Percentiles rank a stretch among this genome's conserved stretches.
These are phyloP conservation scores for Backusella westeae DNA, from an alignment of 192 early-diverging fungal species.

Conservation along the genomic window DNA sequence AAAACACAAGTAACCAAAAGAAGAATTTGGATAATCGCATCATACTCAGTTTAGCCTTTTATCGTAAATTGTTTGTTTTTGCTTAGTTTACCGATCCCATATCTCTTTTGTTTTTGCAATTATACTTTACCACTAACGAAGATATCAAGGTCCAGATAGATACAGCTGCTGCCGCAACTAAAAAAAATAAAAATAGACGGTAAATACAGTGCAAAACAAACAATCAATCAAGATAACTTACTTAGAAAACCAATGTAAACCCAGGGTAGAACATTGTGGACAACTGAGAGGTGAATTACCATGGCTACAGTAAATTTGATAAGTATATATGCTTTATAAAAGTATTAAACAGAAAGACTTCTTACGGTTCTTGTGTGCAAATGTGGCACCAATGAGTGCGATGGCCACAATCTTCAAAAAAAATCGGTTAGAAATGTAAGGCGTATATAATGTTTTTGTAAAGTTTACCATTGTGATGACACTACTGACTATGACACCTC, in stretches of 20 bases:
- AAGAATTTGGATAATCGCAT: constrained; percentile 26
- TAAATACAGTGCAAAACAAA: not conserved
- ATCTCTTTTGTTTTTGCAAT: not conserved
- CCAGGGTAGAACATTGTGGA: constrained; percentile 25
- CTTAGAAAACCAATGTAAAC: constrained; percentile 24
- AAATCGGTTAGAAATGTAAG: not conserved
- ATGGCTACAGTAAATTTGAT: constrained; percentile 21
- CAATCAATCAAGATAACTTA: not conserved
- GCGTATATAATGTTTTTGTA: not conserved
- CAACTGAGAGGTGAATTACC: constrained; percentile 26
- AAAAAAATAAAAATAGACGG: not conserved
- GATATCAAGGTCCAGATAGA: constrained; percentile 15
- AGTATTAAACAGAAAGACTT: not conserved
- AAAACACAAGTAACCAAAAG: constrained; percentile 23
- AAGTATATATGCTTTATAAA: not conserved
- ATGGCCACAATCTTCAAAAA: constrained; percentile 21
- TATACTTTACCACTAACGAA: constrained; percentile 10
- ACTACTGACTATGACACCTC: constrained; percentile 18
- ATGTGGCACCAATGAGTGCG: constrained; percentile 17
- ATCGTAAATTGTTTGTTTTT: not conserved
- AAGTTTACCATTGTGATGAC: constrained; percentile 13
- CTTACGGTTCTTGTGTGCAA: constrained; percentile 38
- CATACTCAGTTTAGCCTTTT: constrained; percentile 28
- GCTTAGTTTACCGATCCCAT: not conserved
- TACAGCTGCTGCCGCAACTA: constrained; percentile 23